phyloP scores from a whole-genome alignment of 352 stramenopile genomes.

The Phytophthora podocarpi region DNA sequence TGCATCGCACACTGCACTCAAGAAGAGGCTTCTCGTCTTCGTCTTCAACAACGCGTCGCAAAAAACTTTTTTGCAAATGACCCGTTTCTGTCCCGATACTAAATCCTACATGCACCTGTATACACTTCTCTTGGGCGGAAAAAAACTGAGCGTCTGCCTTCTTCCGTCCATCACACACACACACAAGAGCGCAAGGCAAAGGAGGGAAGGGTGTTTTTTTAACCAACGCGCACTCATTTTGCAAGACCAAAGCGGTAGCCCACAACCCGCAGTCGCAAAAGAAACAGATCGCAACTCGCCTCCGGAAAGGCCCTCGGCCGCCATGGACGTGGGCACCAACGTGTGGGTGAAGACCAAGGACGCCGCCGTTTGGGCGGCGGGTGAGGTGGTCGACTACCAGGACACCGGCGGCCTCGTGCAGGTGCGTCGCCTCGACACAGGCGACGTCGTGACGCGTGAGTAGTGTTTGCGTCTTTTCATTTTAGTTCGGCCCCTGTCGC shows the following conservation, averaged over 20 bases:
- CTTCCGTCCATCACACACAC: conserved; percentile 25
- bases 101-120: conserved; percentile 13
- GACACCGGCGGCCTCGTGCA: conserved; percentile 54
- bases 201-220: neutral
- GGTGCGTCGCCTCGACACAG: conserved; percentile 38
- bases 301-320: neutral
- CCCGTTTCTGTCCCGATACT: conserved; percentile 18
- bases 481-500: too few relatives aligned
- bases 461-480: conserved; percentile 28
- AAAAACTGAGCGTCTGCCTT: conserved; percentile 11
- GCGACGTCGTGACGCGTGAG: conserved; percentile 50
- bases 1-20: too few relatives aligned
- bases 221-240: conserved; percentile 19
- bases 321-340: conserved; percentile 83
- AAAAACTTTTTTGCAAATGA: neutral
- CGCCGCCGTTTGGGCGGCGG: conserved; percentile 65
- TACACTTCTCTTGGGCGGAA: conserved; percentile 8
- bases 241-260: conserved; percentile 18
- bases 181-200: neutral
- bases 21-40: neutral
- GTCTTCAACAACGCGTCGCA: conserved; percentile 11
- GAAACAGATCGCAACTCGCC: conserved; percentile 2
- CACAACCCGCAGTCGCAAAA: conserved; percentile 8
- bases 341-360: conserved; percentile 78
- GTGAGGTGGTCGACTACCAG: conserved; percentile 75